phyloP scores from a whole-genome alignment of 2,329 filamentous ascomycete species.

The Xylaria hypoxylon region DNA sequence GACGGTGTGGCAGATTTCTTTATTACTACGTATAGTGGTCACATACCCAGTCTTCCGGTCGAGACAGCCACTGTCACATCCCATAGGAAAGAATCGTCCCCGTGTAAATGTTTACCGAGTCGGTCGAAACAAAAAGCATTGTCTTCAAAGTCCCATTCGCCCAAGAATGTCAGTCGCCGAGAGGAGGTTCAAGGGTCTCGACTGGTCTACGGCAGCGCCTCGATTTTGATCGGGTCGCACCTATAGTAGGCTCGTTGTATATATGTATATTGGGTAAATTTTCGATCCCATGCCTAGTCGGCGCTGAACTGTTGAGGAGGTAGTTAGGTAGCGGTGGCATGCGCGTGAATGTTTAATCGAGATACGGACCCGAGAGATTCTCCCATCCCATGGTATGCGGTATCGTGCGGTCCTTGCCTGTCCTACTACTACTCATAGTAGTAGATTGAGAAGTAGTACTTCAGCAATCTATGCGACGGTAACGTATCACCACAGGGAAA shows the following conservation, averaged over 20 bases:
- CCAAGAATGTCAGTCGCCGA: slow-evolving; percentile 23
- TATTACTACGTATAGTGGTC: slow-evolving; percentile 14
- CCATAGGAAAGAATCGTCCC: background rate
- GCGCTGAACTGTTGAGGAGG: slow-evolving; percentile 12
- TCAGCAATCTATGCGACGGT: slow-evolving; percentile 24
- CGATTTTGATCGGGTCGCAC: slow-evolving; percentile 16
- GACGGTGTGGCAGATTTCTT: slow-evolving; percentile 28
- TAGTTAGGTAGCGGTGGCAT: slow-evolving; percentile 7
- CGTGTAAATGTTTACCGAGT: background rate
- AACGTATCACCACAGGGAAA: slow-evolving; percentile 35
- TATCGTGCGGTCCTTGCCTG: background rate
- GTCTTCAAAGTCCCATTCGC: slow-evolving; percentile 14
- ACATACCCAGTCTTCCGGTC: background rate
- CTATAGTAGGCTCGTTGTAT: slow-evolving; percentile 22
- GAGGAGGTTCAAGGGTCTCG: slow-evolving; percentile 23
- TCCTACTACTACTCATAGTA: background rate
- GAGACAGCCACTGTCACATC: background rate
- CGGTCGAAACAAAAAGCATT: background rate
- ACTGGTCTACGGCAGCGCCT: slow-evolving; percentile 31
- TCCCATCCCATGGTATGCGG: slow-evolving; percentile 9
- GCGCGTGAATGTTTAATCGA: background rate
- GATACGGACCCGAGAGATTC: slow-evolving; percentile 9
- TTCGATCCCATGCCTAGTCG: slow-evolving; percentile 14
- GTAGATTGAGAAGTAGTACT: slow-evolving; percentile 1
- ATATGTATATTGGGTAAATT: slow-evolving; percentile 5